Base-by-base conservation (phyloP, 441 rosid genomes). In the Corymbia citriodora region DNA sequence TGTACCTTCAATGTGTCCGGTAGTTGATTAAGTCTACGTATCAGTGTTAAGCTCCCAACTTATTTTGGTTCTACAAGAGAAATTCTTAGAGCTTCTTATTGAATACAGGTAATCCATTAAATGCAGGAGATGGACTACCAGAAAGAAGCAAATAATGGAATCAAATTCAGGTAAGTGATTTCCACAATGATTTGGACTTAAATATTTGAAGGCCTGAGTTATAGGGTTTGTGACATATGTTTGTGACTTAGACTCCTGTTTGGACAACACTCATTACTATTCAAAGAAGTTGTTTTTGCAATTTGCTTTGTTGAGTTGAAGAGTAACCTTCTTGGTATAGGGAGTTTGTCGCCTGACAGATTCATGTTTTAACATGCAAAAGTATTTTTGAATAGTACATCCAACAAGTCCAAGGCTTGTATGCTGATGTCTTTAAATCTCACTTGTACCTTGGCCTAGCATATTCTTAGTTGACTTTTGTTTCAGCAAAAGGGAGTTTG, bases 71-170 rank as follows among this genome's bases (percentile, higher is more conserved):
- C 52, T 6, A 13, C 85, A 92, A 92, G 93, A 96, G 95, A 93
- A 95, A 93, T 93, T 94, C 99, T 97, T 98, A 96, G 98, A 93
- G 94, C 95, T 98, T 96, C 93, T 88, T 93, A 97, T 96, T 97
- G 99, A 98, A 96, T 96, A 97, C 99, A 97, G 99, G 99, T 95
- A 94, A 96, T 98, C 99, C 95, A 95, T 98, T 98, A 97, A 96
- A 97, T 98, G 99, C 99, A 98, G 99, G 99, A 98, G 99, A 95
- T 98, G 98, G 98, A 98, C 94, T 98, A 98, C 93, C 91, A 91
- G 91, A 97, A 95, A 90, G 99, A 98, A 95, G 99, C 99, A 27
- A 94, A 93, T 57, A 98, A 98, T 92, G 99, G 99, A 92, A 91
- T 94, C 91, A 97, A 93, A 94, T 97, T 98, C 93, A 96, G 98